These are phyloP conservation scores for Lepiota venenata DNA, from an alignment of 768 basidiomycete genomes.

Conservation along the genomic window DNA sequence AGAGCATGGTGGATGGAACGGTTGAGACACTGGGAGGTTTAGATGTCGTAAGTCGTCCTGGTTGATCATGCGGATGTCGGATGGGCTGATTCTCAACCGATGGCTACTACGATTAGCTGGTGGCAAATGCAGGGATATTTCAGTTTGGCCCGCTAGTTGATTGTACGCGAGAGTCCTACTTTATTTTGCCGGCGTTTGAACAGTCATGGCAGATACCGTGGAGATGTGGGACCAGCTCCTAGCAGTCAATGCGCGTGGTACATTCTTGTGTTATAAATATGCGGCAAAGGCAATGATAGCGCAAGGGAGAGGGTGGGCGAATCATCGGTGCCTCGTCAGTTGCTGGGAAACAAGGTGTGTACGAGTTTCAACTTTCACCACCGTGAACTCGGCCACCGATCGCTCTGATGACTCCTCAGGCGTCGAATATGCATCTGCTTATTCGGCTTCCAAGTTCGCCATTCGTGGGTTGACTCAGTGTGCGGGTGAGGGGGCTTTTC, in stretches of 20 bases:
- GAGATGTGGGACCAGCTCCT: constrained; percentile 39
- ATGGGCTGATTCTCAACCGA: no score
- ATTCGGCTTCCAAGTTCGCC: constrained; percentile 36
- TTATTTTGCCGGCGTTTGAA: neutral
- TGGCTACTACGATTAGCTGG: constrained; percentile 5
- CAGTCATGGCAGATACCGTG: constrained; percentile 22
- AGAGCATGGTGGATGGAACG: constrained; percentile 14
- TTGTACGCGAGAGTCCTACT: neutral
- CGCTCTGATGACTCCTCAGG: neutral
- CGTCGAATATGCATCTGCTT: constrained; percentile 16
- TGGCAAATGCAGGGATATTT: constrained; percentile 12
- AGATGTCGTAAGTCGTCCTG: constrained; percentile 21
- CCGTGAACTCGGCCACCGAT: neutral
- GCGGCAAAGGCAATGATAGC: constrained; percentile 62
- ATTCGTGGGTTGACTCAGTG: constrained; percentile 37
- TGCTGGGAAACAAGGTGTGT: constrained; percentile 24
- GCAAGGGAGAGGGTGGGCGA: constrained; percentile 47
- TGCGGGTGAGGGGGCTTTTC: constrained; percentile 25
- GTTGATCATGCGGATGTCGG: neutral
- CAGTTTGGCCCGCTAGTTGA: neutral
- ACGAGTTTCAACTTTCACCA: neutral
- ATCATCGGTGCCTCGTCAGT: constrained; percentile 46
- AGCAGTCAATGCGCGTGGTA: constrained; percentile 53
- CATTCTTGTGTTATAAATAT: constrained; percentile 61
- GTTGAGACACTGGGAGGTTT: constrained; percentile 16